These are phyloP conservation scores for Volvariella surrecta DNA, from an alignment of 1,284 basidiomycete species.

Conservation along the genomic window DNA sequence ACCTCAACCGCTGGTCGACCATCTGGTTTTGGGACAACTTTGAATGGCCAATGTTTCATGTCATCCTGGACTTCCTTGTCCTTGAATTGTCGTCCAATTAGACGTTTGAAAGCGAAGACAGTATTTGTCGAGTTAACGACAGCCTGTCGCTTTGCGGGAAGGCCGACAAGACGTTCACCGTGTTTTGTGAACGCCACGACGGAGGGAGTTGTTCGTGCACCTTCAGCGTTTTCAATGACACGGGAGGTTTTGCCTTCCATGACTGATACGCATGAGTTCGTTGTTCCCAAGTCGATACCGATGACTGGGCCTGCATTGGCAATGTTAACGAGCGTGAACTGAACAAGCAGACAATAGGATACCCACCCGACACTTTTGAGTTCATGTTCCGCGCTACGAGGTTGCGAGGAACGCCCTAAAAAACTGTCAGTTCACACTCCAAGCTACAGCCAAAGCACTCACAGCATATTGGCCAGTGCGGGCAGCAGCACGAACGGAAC, in stretches of 20 bases:
- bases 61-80: conserved; percentile 94
- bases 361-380: conserved; percentile 69
- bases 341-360: conserved; percentile 1
- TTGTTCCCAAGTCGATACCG: conserved; percentile 82
- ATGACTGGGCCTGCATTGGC: conserved; percentile 57
- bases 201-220: conserved; percentile 95
- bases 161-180: conserved; percentile 87
- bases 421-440: conserved; percentile 6
- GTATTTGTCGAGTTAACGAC: conserved; percentile 96
- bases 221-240: conserved; percentile 97
- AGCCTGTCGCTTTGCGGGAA: conserved; percentile 96
- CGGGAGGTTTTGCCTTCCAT: conserved; percentile 95
- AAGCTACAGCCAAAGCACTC: conserved; percentile 17
- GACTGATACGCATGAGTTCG: conserved; percentile 90
- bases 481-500: conserved; percentile 44
- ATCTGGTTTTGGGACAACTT: conserved; percentile 65
- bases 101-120: conserved; percentile 93
- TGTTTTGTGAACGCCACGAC: conserved; percentile 98
- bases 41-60: conserved; percentile 82
- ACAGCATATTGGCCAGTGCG: conserved; percentile 64
- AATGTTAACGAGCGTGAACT: conserved; percentile 5
- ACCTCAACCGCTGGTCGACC: conserved; percentile 74
- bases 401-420: conserved; percentile 56
- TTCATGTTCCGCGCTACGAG: conserved; percentile 77
- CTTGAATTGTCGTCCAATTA: conserved; percentile 91